Percentiles rank a stretch among this genome's conserved stretches.
Conservation (phyloP, 352 stramenopile species). For the Globisporangium cystogenes region DNA sequence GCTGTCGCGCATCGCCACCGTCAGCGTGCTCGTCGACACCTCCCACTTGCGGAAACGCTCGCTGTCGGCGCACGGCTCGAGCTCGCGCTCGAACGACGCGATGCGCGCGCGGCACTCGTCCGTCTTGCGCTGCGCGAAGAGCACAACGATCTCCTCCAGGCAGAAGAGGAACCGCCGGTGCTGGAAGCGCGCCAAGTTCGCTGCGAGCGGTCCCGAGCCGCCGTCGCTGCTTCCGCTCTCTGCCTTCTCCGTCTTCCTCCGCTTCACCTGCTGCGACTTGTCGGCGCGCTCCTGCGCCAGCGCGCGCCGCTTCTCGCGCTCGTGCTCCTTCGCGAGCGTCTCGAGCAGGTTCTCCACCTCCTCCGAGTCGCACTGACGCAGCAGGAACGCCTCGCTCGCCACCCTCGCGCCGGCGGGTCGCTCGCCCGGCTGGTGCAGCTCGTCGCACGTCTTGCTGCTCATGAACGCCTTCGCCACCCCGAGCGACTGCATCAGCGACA, state of each 20-base stretch:
- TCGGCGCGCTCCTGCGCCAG: slow-evolving; percentile 8
- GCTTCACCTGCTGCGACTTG: slow-evolving; percentile 16
- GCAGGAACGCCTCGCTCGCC: slow-evolving; percentile 19
- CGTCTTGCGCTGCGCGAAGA: slow-evolving; percentile 70
- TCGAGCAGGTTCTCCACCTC: slow-evolving; percentile 48
- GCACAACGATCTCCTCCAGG: slow-evolving; percentile 64
- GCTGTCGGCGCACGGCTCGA: slow-evolving; percentile 44
- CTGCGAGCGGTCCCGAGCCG: slow-evolving; percentile 1
- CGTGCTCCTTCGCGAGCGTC: slow-evolving; percentile 29
- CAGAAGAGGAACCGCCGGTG: slow-evolving; percentile 79
- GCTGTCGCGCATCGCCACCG: slow-evolving; percentile 63
- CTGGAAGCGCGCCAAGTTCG: slow-evolving; percentile 51
- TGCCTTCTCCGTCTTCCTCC: slow-evolving; percentile 2
- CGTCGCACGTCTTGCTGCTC: slow-evolving; percentile 54
- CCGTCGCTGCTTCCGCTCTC: background rate
- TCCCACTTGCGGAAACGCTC: slow-evolving; percentile 57
- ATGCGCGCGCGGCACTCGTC: slow-evolving; percentile 51
- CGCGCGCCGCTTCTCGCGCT: slow-evolving; percentile 11
- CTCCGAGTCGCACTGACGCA: slow-evolving; percentile 56
- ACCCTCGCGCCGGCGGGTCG: slow-evolving; percentile 21
- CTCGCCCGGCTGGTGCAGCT: slow-evolving; percentile 43
- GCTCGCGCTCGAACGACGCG: slow-evolving; percentile 32
- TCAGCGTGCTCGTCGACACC: slow-evolving; percentile 58
- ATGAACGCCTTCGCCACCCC: slow-evolving; percentile 49
- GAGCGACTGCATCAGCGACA: slow-evolving; percentile 32